These are phyloP conservation scores for Patellifolia procumbens DNA, from an alignment of 179 eudicot genomes.

Conservation along the genomic window DNA sequence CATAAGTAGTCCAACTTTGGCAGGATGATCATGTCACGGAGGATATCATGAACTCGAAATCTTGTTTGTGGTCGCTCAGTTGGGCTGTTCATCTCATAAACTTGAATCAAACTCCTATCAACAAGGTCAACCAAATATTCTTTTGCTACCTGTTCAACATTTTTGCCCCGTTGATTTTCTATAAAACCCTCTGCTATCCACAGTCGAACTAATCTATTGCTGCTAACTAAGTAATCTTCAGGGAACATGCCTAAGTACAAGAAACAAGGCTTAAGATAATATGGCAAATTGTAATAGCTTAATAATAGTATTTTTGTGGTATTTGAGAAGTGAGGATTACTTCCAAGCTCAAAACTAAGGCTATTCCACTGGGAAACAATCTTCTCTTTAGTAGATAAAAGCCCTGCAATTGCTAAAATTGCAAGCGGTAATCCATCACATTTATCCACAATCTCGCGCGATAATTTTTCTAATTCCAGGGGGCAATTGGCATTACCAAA, in stretches of 20 bases:
- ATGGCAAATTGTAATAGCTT: neutral
- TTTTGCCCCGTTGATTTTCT: neutral
- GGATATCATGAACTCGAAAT: neutral
- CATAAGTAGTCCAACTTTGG: neutral
- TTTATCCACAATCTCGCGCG: neutral
- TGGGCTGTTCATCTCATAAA: neutral
- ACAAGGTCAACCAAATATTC: neutral
- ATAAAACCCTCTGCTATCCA: neutral
- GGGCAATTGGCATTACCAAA: neutral
- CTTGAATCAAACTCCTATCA: neutral
- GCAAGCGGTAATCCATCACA: neutral
- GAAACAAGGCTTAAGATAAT: neutral
- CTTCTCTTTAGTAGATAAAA: neutral
- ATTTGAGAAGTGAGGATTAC: neutral
- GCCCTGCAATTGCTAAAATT: neutral
- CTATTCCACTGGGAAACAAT: neutral
- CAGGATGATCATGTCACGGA: neutral
- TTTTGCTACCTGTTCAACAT: neutral
- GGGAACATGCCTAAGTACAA: neutral
- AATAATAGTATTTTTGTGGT: neutral
- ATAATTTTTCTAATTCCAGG: neutral
- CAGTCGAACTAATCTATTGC: neutral
- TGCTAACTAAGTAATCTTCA: neutral
- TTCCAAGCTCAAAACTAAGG: neutral
- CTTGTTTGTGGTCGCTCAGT: neutral